Base-by-base conservation (phyloP, 257 asterid genomes). In the Ophiorrhiza pumila region DNA sequence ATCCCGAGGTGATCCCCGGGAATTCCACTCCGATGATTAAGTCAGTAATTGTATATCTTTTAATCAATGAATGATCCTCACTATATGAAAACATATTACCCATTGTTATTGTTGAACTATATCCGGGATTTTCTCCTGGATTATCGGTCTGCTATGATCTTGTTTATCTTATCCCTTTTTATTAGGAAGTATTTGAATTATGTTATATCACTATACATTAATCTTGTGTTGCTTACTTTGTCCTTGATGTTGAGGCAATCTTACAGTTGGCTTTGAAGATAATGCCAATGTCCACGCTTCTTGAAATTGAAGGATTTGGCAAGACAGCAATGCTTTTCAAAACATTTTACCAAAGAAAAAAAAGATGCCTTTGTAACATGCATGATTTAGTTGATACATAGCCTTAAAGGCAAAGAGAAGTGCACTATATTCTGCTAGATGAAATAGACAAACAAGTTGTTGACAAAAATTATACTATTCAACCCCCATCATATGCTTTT, bases 271-370 rank as follows among this genome's bases (percentile, higher is more conserved):
- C 42, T n/a, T 7, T 39, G 61, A 42, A 39, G 37, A 62, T 41
- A 60, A 43, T n/a, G 71, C 34, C 27, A 39, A 32, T 32, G 5
- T 67, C 47, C 65, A 59, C 69, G 23, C 70, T 65, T 65, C 70
- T 65, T 65, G 55, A 68, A 59, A 39, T 68, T 73, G 57, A 78
- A 72, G 77, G 43, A 68, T 60, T 53, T 61, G 42, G 61, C 39
- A 67, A 73, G 78, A 71, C 71, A 68, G 29, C 67, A 71, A 67
- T 29, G 72, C 72, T 73, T 73, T 58, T 65, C 70, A 65, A 65
- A 25, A 7, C 12, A 53, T 45, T 67, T 47, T 49, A 37, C 18
- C 29, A 31, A 37, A 70, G 53, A 53, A 59, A 62, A 62, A 22
- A 34, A 62, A 32, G 65, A 53, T 55, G 53, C 65, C 55, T 69